These are phyloP conservation scores for Gastrodia elata DNA, from an alignment of 106 monocot genomes.

Conservation along the genomic window DNA sequence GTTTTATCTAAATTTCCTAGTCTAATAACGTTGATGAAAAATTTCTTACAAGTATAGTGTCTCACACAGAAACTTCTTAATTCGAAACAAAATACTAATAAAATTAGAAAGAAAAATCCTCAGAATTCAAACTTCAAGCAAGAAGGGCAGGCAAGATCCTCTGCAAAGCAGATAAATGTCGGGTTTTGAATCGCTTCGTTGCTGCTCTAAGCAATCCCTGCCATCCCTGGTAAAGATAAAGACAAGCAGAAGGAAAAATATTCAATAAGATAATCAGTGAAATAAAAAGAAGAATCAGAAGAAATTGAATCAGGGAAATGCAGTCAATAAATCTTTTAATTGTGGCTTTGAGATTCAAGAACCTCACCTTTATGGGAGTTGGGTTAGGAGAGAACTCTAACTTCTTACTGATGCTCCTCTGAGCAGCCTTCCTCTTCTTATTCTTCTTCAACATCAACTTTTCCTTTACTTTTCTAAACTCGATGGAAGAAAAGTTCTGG, in stretches of 20 bases:
- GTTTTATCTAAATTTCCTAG: no score
- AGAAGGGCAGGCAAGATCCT: background rate
- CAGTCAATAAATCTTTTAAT: no score
- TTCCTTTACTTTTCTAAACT: background rate
- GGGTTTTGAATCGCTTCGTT: background rate
- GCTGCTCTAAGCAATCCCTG: background rate
- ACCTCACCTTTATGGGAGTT: slow-evolving; percentile 16
- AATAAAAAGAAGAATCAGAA: background rate
- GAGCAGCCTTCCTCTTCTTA: slow-evolving; percentile 14
- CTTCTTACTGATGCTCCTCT: slow-evolving; percentile 4
- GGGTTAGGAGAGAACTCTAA: slow-evolving; percentile 19
- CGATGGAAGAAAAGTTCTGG: background rate
- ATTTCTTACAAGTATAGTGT: no score
- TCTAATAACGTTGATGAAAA: no score
- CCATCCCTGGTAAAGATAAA: slow-evolving; percentile 4
- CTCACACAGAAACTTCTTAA: background rate
- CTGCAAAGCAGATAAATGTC: background rate
- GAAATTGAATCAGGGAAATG: no score
- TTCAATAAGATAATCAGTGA: no score
- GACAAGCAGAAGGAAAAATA: background rate
- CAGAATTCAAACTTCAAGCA: background rate
- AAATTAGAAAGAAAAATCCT: background rate
- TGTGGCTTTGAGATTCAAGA: background rate
- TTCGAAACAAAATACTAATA: background rate
- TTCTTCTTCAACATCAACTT: slow-evolving; percentile 13